phyloP scores from a whole-genome alignment of 768 basidiomycete species.

The Kwoniella europaea region DNA sequence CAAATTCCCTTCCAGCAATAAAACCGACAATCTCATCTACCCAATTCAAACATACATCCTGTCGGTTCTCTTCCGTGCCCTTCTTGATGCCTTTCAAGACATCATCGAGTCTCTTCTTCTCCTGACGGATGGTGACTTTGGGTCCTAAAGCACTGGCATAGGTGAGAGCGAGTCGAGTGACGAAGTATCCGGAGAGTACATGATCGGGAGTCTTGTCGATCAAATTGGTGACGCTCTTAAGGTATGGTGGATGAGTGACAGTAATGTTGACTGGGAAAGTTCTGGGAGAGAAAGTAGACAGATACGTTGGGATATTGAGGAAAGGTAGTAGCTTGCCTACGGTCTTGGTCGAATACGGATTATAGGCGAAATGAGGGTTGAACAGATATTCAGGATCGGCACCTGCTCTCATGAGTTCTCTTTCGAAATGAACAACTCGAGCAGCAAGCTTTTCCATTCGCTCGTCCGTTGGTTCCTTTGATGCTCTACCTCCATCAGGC shows the following conservation, averaged over 20 bases:
- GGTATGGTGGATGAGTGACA: slow-evolving; percentile 80
- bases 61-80: slow-evolving; percentile 79
- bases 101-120: slow-evolving; percentile 72
- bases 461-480: slow-evolving; percentile 63
- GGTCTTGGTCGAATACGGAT: slow-evolving; percentile 73
- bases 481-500: slow-evolving; percentile 9
- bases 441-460: slow-evolving; percentile 70
- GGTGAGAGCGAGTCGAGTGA: slow-evolving; percentile 72
- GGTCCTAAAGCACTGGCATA: slow-evolving; percentile 71
- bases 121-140: slow-evolving; percentile 78
- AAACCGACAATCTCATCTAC: slow-evolving; percentile 82
- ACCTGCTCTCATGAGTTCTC: slow-evolving; percentile 73
- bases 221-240: slow-evolving; percentile 69
- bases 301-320: slow-evolving; percentile 82
- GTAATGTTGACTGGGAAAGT: slow-evolving; percentile 72
- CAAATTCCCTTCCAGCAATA: slow-evolving; percentile 83
- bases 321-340: slow-evolving; percentile 73
- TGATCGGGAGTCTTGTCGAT: slow-evolving; percentile 71
- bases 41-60: slow-evolving; percentile 76
- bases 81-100: slow-evolving; percentile 80
- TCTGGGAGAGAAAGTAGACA: slow-evolving; percentile 80
- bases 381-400: slow-evolving; percentile 70
- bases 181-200: slow-evolving; percentile 83
- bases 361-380: slow-evolving; percentile 87
- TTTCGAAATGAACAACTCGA: slow-evolving; percentile 77